Base-by-base conservation (phyloP, 1,284 basidiomycete genomes). In the Pseudozyma thailandica region DNA sequence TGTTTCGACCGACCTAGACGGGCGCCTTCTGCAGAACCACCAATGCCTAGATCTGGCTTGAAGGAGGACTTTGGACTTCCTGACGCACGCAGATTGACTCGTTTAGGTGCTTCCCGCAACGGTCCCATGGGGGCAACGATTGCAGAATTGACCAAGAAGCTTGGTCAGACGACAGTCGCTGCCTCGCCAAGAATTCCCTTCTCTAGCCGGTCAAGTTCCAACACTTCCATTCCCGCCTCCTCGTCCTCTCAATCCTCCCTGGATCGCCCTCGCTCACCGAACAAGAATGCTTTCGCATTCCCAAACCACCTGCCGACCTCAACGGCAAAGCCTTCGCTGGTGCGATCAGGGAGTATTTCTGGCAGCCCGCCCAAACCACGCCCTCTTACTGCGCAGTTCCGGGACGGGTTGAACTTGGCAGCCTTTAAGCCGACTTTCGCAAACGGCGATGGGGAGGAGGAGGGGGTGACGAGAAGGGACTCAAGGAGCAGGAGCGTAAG, bases 61-160 rank as follows among this genome's bases (percentile, higher is more conserved):
- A 38, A 12, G 18, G 49, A 37, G 1, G 52, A 47, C 1, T 23
- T 27, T 6, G 41, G 38, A 0, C 4, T 55, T 6, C 52, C 47
- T 4, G 53, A 71, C 21, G 49, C 57, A 12, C 46, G 61, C 1
- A 58, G 61, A 16, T 21, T 66, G 27, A 60, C 57, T 1, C 31
- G 61, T 2, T 12, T 52, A 15, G 52, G 42, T 15, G 61, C 47
- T 5, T 18, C 52, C 4, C 44, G 69, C 4, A 49, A 16, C 16
- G 63, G 57, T 10, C 46, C 58, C 4, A 77, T 77, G 74, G 74
- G 74, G 3, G 75, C 73, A 4, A 73, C 75, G 13, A 77, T 79
- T 30, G 75, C 69, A 16, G 75, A 77, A 52, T 61, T 79, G 2
- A 74, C 77, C 8, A 66, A 60, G 26, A 64, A 65, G 39, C 55